Evolutionary conservation across 345 rosid species (phyloP), one percentile per base, ranked within the genome.

Genomic region (Eucalyptus shirleyi): DNA sequence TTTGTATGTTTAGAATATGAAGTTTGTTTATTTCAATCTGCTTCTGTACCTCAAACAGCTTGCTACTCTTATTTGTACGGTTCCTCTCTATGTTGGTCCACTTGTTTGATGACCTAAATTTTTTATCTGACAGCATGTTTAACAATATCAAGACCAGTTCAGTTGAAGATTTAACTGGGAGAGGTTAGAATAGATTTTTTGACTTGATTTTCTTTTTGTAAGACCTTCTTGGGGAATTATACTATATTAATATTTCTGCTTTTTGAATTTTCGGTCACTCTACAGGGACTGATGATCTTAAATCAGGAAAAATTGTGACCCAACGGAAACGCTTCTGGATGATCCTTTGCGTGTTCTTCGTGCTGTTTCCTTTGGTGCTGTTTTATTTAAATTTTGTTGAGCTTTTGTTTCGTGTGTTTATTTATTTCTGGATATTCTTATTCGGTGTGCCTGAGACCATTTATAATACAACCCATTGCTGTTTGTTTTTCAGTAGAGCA

Each of bases 301-400:
- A 93, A 92, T 93, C 92, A 24, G 97, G 99, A 92, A 95, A 91
- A 90, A 94, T 97, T 91, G 97, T 95, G 69, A 98, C 90, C 95
- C 99, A 88, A 96, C 93, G 91, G 95, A 93, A 89, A 98, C 96
- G 2, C 97, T 98, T 93, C 91, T 96, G 93, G 99, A 98, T 94
- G 99, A 98, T 92, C 98, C 99, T 17, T 92, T 97, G 89, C 94
- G 98, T 77, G 97, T 97, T 91, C 99, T 98, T 89, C 93, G 99
- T 90, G 99, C 99, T 91, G 95, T 98, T 93, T 98, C 98, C 69
- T 98, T 98, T 93, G 98, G 99, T 97, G 94, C 65, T 86, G 89
- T 60, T 50, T 86, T 86, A n/a, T 24, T 17, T 30, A 86, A 40
- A 47, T 86, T 26, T n/a, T 47, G 51, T 9, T 21, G 37, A 50